Percentiles rank a stretch among this genome's conserved stretches.
Evolutionary conservation across 768 basidiomycete genomes (phyloP).

Genomic region (Sporobolomyces pararoseus): DNA sequence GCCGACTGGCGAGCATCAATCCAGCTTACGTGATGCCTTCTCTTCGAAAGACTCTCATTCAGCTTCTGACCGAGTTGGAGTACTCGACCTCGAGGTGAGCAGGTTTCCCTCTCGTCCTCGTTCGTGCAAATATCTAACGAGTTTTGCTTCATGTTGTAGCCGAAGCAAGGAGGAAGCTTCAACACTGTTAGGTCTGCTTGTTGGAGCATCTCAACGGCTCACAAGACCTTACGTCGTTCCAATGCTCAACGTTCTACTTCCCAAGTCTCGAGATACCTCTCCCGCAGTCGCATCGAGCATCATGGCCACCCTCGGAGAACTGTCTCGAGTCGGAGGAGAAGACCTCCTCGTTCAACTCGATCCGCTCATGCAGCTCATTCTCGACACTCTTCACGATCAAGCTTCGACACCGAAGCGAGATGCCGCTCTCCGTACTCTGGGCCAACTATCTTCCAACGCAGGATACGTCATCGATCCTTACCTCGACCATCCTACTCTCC

Average conservation of each 20-base stretch:
- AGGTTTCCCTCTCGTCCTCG: not conserved
- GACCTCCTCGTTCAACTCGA: slow-evolving; percentile 77
- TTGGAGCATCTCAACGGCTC: slow-evolving; percentile 84
- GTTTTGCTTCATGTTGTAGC: slow-evolving; percentile 50
- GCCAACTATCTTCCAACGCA: slow-evolving; percentile 91
- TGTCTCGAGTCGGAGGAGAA: slow-evolving; percentile 88
- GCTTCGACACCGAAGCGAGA: slow-evolving; percentile 72
- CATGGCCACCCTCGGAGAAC: slow-evolving; percentile 87
- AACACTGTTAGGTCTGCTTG: slow-evolving; percentile 77
- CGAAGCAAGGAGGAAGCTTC: slow-evolving; percentile 75
- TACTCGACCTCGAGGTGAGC: slow-evolving; percentile 84
- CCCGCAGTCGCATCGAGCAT: slow-evolving; percentile 87
- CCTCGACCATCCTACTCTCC: slow-evolving; percentile 81
- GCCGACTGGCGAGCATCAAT: slow-evolving; percentile 87
- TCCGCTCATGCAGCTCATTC: slow-evolving; percentile 83
- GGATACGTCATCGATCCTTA: slow-evolving; percentile 90
- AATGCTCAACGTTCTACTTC: slow-evolving; percentile 85
- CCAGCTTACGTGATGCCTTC: slow-evolving; percentile 99
- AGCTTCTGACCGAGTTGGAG: slow-evolving; percentile 91
- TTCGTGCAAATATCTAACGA: too few species aligned
- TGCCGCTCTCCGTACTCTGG: slow-evolving; percentile 87
- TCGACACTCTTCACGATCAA: slow-evolving; percentile 83
- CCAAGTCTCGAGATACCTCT: slow-evolving; percentile 79
- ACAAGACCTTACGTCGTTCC: slow-evolving; percentile 94
- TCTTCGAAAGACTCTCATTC: slow-evolving; percentile 87